A percentile compares a stretch with the other conserved stretches of the same genome.
Conservation (phyloP, 78 protist genomes). For the Diacronema lutheri region DNA sequence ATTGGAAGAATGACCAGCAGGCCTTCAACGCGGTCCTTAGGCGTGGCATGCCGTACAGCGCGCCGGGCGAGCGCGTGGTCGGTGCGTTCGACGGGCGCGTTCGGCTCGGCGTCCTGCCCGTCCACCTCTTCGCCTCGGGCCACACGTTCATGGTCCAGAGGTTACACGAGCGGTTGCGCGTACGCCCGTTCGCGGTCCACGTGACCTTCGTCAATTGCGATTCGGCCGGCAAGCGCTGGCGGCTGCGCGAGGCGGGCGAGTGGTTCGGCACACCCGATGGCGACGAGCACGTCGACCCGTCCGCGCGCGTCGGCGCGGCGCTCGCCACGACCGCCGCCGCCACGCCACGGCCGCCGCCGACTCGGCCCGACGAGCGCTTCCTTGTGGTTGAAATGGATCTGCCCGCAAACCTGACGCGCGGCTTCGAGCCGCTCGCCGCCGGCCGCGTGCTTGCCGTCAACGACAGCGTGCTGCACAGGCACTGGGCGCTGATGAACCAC, state of each 20-base stretch:
- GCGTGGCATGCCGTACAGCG: neutral
- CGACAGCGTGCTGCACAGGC: neutral
- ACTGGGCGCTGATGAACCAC: neutral
- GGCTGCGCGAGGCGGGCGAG: neutral
- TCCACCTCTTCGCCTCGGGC: conserved; percentile 4
- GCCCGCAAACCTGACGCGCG: neutral
- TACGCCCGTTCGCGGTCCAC: neutral
- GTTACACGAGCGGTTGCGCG: neutral
- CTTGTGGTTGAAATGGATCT: neutral
- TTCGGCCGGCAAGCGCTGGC: neutral
- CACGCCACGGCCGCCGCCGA: too few species aligned
- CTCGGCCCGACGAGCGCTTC: neutral
- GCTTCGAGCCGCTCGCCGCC: neutral
- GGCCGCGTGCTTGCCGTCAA: too few species aligned
- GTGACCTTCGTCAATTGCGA: conserved; percentile 13
- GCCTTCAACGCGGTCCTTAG: neutral
- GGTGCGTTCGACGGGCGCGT: neutral
- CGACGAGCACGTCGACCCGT: neutral
- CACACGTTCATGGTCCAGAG: neutral
- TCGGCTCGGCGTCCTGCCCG: neutral
- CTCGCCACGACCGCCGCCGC: too few species aligned
- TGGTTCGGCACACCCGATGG: neutral
- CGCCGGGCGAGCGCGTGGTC: neutral
- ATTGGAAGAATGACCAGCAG: conserved; percentile 11
- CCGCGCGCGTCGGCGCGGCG: neutral